phyloP scores from a whole-genome alignment of 257 asterid genomes.

The Solanum chiquidenum region DNA sequence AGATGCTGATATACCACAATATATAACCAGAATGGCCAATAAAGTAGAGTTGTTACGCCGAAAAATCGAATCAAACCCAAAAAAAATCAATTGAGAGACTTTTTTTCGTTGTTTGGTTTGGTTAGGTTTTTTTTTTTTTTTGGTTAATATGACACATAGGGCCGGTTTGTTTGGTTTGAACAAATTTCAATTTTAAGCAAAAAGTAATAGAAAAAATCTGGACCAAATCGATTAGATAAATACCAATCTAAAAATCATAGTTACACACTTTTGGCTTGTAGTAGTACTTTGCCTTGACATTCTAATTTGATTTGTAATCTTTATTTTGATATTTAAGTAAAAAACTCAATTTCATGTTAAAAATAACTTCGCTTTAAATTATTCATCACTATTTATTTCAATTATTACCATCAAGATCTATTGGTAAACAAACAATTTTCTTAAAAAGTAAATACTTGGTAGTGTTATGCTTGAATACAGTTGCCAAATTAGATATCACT shows the following conservation, averaged over 20 bases:
- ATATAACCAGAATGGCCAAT: neutral
- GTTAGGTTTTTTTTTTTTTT: too few relatives aligned
- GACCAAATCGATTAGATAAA: neutral
- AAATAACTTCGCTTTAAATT: neutral
- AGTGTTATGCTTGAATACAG: neutral
- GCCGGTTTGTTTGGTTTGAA: neutral
- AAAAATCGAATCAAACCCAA: neutral
- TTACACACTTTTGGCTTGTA: neutral
- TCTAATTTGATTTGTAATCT: neutral
- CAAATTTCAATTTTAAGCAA: neutral
- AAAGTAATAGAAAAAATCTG: neutral
- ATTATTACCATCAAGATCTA: neutral
- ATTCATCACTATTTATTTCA: neutral
- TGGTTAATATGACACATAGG: neutral
- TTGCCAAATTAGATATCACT: neutral
- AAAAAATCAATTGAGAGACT: neutral
- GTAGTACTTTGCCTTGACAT: neutral
- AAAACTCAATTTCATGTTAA: neutral
- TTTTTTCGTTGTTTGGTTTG: neutral
- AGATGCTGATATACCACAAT: neutral
- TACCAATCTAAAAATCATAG: neutral
- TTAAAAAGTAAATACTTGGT: neutral
- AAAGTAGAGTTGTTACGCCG: neutral
- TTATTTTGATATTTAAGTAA: neutral
- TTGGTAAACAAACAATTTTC: neutral